Percentiles rank a stretch among this genome's conserved stretches.
Evolutionary conservation across 2,329 filamentous ascomycete species (phyloP).

Genomic region (Rhytidhysteron rufulum): DNA sequence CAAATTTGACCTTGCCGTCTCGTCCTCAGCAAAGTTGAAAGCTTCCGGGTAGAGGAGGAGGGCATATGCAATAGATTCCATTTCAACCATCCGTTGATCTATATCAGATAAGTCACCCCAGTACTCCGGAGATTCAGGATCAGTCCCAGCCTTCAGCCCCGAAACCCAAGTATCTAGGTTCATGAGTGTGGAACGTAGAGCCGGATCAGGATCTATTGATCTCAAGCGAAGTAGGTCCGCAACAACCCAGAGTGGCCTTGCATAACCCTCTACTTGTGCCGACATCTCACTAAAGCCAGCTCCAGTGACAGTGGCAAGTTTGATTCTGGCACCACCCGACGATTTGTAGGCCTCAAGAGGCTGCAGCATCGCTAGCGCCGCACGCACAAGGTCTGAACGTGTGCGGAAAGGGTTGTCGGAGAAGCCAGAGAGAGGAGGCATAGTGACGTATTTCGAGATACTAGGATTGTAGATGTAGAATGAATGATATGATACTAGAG

Average conservation of each 20-base stretch:
- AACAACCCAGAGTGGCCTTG: slow-evolving; percentile 23
- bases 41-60: slow-evolving; percentile 35
- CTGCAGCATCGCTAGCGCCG: slow-evolving; percentile 30
- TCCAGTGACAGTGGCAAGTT: slow-evolving; percentile 35
- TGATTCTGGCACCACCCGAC: slow-evolving; percentile 31
- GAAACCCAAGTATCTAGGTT: too few species aligned
- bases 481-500: not conserved
- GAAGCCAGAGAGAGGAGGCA: slow-evolving; percentile 40
- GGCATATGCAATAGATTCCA: slow-evolving; percentile 41
- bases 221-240: slow-evolving; percentile 14
- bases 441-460: too few species aligned
- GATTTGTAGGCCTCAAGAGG: slow-evolving; percentile 29
- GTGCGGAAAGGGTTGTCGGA: slow-evolving; percentile 39
- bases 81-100: too few species aligned
- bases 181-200: too few species aligned
- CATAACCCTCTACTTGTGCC: slow-evolving; percentile 47
- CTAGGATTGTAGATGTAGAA: not conserved
- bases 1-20: slow-evolving; percentile 24
- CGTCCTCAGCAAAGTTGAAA: slow-evolving; percentile 18
- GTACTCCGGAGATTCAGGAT: too few species aligned
- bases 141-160: too few species aligned
- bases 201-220: slow-evolving; percentile 25
- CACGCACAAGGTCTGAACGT: slow-evolving; percentile 34
- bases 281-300: slow-evolving; percentile 44
- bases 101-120: too few species aligned